These are phyloP conservation scores for Halophytophthora batemanensis DNA, from an alignment of 352 stramenopile genomes.

Conservation along the genomic window DNA sequence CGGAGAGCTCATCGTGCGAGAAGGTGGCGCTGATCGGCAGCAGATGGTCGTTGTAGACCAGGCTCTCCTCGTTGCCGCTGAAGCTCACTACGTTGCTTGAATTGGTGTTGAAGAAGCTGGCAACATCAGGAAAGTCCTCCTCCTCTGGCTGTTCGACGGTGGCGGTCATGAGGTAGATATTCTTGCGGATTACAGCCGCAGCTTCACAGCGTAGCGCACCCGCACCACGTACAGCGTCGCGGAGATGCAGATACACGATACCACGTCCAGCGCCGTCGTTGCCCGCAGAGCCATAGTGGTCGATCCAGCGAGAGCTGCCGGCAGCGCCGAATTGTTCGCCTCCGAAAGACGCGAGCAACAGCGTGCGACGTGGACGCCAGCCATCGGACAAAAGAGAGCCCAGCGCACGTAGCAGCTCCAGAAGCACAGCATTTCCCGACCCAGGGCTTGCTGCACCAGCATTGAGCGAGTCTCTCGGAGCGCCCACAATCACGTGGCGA, in stretches of 20 bases:
- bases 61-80: constrained; percentile 30
- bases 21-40: constrained; percentile 71
- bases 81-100: constrained; percentile 15
- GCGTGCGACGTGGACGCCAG: constrained; percentile 74
- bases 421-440: constrained; percentile 76
- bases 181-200: constrained; percentile 68
- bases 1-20: constrained; percentile 52
- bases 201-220: constrained; percentile 66
- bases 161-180: constrained; percentile 69
- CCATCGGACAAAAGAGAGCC: constrained; percentile 60
- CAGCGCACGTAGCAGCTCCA: constrained; percentile 62
- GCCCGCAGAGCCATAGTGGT: constrained; percentile 46
- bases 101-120: constrained; percentile 50
- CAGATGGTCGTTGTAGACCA: constrained; percentile 33
- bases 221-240: constrained; percentile 65
- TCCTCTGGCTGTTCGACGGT: constrained; percentile 65
- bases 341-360: constrained; percentile 75
- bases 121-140: constrained; percentile 33
- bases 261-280: constrained; percentile 56
- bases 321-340: constrained; percentile 78
- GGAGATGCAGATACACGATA: constrained; percentile 73
- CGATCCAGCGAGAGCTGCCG: constrained; percentile 82
- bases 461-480: constrained; percentile 65
- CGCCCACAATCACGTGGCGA: constrained; percentile 73
- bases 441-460: constrained; percentile 59